Percentiles rank a stretch among this genome's conserved stretches.
phyloP scores from a whole-genome alignment of 208 protist species.

The Leishmania lainsoni region DNA sequence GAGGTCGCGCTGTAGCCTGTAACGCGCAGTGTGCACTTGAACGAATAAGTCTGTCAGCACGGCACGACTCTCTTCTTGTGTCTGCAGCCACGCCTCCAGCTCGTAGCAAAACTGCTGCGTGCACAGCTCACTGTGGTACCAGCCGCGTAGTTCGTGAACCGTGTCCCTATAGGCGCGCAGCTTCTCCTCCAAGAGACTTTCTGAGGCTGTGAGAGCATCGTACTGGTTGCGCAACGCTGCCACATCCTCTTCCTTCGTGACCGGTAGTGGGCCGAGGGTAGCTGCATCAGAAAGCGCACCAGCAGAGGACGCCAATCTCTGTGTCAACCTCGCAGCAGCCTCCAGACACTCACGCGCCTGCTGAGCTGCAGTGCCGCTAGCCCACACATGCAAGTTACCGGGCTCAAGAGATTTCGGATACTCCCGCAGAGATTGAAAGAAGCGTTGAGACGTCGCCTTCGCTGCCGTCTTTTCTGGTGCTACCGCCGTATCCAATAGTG shows the following conservation, averaged over 20 bases:
- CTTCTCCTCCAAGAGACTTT: slow-evolving; percentile 5
- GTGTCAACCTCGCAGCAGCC: slow-evolving; percentile 7
- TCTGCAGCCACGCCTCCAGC: slow-evolving; percentile 19
- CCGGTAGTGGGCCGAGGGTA: neutral
- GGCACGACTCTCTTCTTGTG: slow-evolving; percentile 24
- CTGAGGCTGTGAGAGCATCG: slow-evolving; percentile 16
- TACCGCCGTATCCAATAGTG: neutral
- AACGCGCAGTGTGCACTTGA: slow-evolving; percentile 36
- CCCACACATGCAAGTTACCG: slow-evolving; percentile 28
- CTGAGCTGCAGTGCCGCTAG: slow-evolving; percentile 5
- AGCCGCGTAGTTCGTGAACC: slow-evolving; percentile 18
- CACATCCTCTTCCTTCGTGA: slow-evolving; percentile 20
- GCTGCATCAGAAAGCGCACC: neutral
- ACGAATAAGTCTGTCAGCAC: slow-evolving; percentile 19
- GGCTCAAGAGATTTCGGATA: slow-evolving; percentile 30
- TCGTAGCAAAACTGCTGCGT: slow-evolving; percentile 19
- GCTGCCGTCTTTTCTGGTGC: neutral
- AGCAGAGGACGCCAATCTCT: neutral
- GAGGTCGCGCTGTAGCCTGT: slow-evolving; percentile 58
- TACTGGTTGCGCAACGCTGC: slow-evolving; percentile 24
- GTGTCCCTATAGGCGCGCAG: slow-evolving; percentile 29
- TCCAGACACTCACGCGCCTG: slow-evolving; percentile 13
- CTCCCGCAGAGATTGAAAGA: slow-evolving; percentile 27
- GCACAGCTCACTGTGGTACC: slow-evolving; percentile 31
- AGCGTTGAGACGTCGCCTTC: neutral